These are phyloP conservation scores for Castanea mollissima DNA, from an alignment of 306 rosid species.

Conservation along the genomic window DNA sequence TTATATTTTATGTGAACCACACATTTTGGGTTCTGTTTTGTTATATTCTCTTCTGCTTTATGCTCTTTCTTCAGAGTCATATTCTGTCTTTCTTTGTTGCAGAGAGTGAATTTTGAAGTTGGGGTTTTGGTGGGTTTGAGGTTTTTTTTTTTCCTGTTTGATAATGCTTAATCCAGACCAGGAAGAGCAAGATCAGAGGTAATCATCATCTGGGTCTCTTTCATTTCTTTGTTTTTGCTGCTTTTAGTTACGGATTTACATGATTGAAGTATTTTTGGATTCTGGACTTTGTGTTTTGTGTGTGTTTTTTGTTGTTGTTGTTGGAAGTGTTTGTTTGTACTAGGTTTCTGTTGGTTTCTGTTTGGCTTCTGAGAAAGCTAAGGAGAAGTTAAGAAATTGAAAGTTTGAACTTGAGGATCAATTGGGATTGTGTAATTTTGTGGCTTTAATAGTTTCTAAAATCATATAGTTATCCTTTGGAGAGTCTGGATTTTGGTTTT, in stretches of 20 bases:
- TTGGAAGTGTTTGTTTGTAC: not conserved
- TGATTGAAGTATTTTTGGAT: not conserved
- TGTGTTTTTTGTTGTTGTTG: not conserved
- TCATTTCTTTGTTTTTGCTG: not conserved
- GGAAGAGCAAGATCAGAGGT: conserved; percentile 74
- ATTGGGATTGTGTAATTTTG: not conserved
- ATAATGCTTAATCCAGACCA: conserved; percentile 48
- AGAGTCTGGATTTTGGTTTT: conserved; percentile 16
- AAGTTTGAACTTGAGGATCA: not conserved
- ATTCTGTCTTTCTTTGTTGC: not conserved
- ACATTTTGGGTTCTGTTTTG: conserved; percentile 26
- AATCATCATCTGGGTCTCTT: conserved; percentile 31
- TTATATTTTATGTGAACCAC: not conserved
- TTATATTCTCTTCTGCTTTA: conserved; percentile 11
- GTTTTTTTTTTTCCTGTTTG: not conserved
- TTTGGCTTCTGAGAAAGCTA: conserved; percentile 1
- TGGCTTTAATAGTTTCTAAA: conserved; percentile 13
- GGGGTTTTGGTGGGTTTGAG: conserved; percentile 16
- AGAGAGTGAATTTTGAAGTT: conserved; percentile 28
- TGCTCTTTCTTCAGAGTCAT: not conserved
- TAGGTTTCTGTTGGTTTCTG: not conserved
- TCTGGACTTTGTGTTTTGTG: not conserved
- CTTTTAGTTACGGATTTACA: not conserved
- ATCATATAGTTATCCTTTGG: not conserved
- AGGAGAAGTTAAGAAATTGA: not conserved